Conservation (phyloP, 2,329 filamentous ascomycete genomes). For the Alternaria tenuissima region DNA sequence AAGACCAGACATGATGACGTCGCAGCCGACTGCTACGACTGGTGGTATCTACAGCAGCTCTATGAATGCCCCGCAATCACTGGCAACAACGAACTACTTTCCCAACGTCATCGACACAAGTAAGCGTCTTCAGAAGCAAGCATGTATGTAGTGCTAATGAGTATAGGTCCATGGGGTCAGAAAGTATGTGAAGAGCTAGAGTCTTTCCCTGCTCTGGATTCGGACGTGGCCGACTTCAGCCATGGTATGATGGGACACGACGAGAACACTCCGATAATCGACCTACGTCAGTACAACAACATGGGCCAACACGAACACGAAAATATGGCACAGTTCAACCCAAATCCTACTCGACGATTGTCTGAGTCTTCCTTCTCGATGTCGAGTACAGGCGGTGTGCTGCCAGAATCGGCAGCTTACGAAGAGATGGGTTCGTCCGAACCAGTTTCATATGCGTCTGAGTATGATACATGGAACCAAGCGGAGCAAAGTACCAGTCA, state of each 20-base stretch:
- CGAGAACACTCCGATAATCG: conserved; percentile 53
- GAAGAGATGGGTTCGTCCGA: conserved; percentile 77
- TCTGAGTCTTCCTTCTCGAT: conserved; percentile 78
- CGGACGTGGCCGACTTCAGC: conserved; percentile 49
- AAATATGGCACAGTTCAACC: conserved; percentile 46
- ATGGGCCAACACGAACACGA: conserved; percentile 45
- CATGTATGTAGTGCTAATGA: conserved; percentile 27
- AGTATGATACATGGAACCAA: conserved; percentile 73
- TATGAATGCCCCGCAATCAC: conserved; percentile 27
- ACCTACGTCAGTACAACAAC: conserved; percentile 49
- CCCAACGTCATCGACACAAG: conserved; percentile 49
- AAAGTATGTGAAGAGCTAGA: conserved; percentile 51
- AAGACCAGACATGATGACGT: conserved; percentile 32
- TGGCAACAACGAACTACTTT: conserved; percentile 46
- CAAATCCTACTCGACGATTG: conserved; percentile 68
- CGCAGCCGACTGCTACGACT: conserved; percentile 37
- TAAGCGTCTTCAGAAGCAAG: conserved; percentile 26
- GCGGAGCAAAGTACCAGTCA: conserved; percentile 69
- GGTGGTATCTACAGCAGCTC: conserved; percentile 30
- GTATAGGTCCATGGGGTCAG: conserved; percentile 49
- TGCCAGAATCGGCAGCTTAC: conserved; percentile 74
- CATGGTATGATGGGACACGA: conserved; percentile 49
- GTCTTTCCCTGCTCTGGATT: conserved; percentile 50
- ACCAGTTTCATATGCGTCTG: conserved; percentile 66
- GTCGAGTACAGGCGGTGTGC: conserved; percentile 64